Base-by-base conservation (phyloP, 495 filamentous ascomycete genomes). In the Podospora didyma region DNA sequence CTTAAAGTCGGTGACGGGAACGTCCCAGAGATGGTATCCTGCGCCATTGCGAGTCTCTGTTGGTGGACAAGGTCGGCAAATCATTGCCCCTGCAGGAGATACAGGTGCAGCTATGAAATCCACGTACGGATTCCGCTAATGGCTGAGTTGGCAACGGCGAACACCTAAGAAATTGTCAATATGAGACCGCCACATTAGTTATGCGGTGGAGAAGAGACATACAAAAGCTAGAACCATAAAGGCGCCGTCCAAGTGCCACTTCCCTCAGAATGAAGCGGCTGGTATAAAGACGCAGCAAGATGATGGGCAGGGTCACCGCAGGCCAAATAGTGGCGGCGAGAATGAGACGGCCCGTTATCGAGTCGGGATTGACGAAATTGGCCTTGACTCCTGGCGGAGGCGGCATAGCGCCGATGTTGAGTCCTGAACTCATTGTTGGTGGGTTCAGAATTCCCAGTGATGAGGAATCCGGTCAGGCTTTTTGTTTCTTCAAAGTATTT, bases 321-420 rank as follows among this genome's bases (percentile, higher is more conserved):
- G 62, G 59, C 46, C 54, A 61, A 24, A 68, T 22, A 17, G 63
- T 34, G n/a, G 57, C 61, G 10, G 57, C 57, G 14, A 65, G 35
- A 34, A 50, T 46, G 26, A 67, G 35, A 7, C 51, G 62, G 37
- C 58, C 52, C 3, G 56, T 62, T 21, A 58, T 62, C 16, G 51
- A 62, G 31, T 65, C 62, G 19, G 62, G 65, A 57, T 66, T 51
- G 4, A 45, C 61, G 46, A 68, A 64, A 39, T 69, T 66, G n/a
- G 67, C 56, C 28, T 46, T 65, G 19, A 63, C 56, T 21, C 63
- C 66, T 17, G 47, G 42, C 19, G 68, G 63, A 7, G 54, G 54
- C 19, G 46, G 45, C 9, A 11, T 46, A 2, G 54, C 16, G 6
- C 22, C 52, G 14, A 48, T 21, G 21, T 28, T 20, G 1, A 21